Base-by-base conservation (phyloP, 371 early-diverging fungal genomes). In the Basidiobolus meristosporus region DNA sequence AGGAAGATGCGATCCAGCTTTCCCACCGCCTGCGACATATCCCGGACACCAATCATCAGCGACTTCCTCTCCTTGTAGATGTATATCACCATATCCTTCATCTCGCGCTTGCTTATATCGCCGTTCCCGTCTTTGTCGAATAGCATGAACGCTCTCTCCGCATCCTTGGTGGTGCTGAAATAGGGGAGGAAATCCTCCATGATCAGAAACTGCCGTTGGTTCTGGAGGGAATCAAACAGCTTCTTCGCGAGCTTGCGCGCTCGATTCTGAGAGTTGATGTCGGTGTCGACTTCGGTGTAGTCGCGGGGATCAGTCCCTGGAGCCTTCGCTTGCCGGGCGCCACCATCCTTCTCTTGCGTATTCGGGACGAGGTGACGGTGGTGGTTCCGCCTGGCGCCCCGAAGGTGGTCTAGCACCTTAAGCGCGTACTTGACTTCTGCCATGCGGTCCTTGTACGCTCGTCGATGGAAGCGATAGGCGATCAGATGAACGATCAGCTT, bases 71-170 rank as follows among this genome's bases (percentile, higher is more conserved):
- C 80, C 44, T 67, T 63, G 53, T 77, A 80, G 33, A 78, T 47
- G 1, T 70, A 66, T 2, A 68, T 62, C 38, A 68, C 69, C 38
- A 68, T 65, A 29, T 44, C 45, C 3, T 30, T 14, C 52, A 78
- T 75, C 46, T 80, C 79, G 12, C 68, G 54, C 20, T 73, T 61
- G 2, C 68, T 63, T 30, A 80, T 44, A 41, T 72, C 68, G 12
- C 79, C 78, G 47, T 78, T 76, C n/a, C 65, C 67, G 51, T 80
- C 74, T 43, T 62, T 66, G 54, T 80, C 81, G 53, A 80, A 77
- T 1, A 76, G 56, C 0, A 50, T 46, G 51, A 80, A 80, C 3
- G 79, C 81, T 17, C 59, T 60, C 31, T 57, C 49, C 2, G 77
- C 68, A 14, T 70, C 68, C 9, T 59, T 64, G 12, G 47, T 51